Percentiles rank a stretch among this genome's conserved stretches.
phyloP scores from a whole-genome alignment of 495 filamentous ascomycete genomes.

The Penicillium turbatum region DNA sequence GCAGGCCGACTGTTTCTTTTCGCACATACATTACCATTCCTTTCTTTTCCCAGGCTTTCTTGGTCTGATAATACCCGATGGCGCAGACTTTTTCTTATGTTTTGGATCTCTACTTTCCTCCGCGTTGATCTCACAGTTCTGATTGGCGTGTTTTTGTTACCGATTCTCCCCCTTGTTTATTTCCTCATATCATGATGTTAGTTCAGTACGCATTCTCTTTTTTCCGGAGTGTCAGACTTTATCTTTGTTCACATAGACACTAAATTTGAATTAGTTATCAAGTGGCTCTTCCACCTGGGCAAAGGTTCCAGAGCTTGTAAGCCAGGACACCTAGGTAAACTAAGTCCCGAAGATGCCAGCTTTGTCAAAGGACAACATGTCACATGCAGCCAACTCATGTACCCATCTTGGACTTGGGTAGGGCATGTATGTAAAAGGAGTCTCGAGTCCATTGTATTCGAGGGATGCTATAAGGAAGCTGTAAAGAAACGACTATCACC shows the following conservation, averaged over 20 bases:
- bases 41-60: slow-evolving; percentile 7
- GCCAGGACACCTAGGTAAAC: no score
- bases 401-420: no score
- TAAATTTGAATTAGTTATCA: neutral
- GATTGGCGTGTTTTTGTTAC: slow-evolving; percentile 7
- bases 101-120: slow-evolving; percentile 6
- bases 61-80: slow-evolving; percentile 26
- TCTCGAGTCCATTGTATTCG: no score
- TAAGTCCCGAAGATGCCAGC: no score
- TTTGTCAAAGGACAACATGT: no score
- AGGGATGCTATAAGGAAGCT: no score
- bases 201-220: neutral
- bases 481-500: no score
- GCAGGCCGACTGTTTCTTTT: slow-evolving; percentile 26
- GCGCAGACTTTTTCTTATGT: slow-evolving; percentile 16
- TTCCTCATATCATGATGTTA: neutral
- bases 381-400: no score
- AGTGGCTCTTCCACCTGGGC: no score
- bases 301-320: no score
- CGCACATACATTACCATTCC: slow-evolving; percentile 23
- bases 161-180: neutral
- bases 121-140: neutral
- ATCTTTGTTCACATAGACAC: neutral
- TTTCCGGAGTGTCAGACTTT: neutral
- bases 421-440: no score